Conservation (phyloP, 2,329 filamentous ascomycete genomes). For the Fusarium vanettenii region DNA sequence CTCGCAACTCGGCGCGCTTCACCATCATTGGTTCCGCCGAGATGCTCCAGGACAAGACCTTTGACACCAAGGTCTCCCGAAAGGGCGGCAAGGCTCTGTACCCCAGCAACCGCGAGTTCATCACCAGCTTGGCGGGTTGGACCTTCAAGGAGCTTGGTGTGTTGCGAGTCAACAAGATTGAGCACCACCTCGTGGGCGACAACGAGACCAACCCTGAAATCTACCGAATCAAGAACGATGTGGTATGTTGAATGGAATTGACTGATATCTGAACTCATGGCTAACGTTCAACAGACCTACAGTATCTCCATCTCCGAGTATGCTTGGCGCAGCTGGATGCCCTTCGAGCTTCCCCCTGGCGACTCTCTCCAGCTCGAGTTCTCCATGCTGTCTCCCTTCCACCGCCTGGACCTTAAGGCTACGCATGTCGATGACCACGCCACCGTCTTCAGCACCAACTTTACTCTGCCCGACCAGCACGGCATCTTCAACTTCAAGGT, state of each 20-base stretch:
- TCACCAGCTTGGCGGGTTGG: conserved; percentile 89
- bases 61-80: conserved; percentile 81
- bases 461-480: conserved; percentile 94
- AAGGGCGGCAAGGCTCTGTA: conserved; percentile 63
- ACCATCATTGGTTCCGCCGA: conserved; percentile 87
- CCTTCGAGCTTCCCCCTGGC: conserved; percentile 75
- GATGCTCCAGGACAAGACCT: conserved; percentile 89
- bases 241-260: conserved; percentile 68
- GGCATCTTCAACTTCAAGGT: conserved; percentile 99
- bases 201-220: conserved; percentile 83
- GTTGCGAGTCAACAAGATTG: conserved; percentile 82
- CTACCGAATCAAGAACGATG: conserved; percentile 96
- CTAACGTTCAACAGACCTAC: conserved; percentile 72
- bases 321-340: conserved; percentile 76
- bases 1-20: conserved; percentile 91
- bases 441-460: conserved; percentile 78
- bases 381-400: conserved; percentile 98
- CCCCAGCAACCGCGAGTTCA: conserved; percentile 86
- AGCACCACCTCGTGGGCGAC: conserved; percentile 74
- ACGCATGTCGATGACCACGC: conserved; percentile 70
- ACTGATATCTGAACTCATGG: neutral
- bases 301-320: conserved; percentile 92
- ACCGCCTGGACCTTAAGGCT: conserved; percentile 80
- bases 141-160: conserved; percentile 95
- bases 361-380: conserved; percentile 95